These are phyloP conservation scores for Xylaria sp. DNA, from an alignment of 495 filamentous ascomycete genomes.

Conservation along the genomic window DNA sequence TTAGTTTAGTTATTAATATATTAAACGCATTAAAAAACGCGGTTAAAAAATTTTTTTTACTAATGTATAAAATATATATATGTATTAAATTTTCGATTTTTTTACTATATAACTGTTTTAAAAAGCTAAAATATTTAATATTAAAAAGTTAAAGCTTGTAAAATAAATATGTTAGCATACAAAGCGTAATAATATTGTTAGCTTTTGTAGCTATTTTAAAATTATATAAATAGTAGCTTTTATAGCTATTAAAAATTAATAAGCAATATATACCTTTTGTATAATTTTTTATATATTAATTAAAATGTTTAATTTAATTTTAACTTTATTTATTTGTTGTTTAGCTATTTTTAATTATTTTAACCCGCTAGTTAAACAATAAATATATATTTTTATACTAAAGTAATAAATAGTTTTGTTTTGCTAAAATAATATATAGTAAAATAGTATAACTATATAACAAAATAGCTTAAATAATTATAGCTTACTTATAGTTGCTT, in stretches of 20 bases:
- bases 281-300: too few relatives aligned
- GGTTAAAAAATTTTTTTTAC: background rate
- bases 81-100: too few relatives aligned
- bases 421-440: background rate
- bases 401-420: background rate
- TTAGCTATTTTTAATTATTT: background rate
- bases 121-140: background rate
- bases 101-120: background rate
- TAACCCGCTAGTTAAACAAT: too few relatives aligned
- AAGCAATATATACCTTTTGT: too few relatives aligned
- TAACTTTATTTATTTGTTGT: too few relatives aligned
- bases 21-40: background rate
- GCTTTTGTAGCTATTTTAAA: too few relatives aligned
- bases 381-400: background rate
- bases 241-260: too few relatives aligned
- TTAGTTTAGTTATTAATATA: background rate
- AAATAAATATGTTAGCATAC: background rate
- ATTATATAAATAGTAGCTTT: too few relatives aligned
- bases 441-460: background rate
- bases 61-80: slow-evolving; percentile 1
- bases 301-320: too few relatives aligned
- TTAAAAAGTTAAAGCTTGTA: slow-evolving; percentile 1
- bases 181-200: background rate
- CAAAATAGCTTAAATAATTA: too few relatives aligned
- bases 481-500: too few relatives aligned